Base-by-base conservation (phyloP, 805 yeast genomes). In the Hanseniaspora jakobsenii region DNA sequence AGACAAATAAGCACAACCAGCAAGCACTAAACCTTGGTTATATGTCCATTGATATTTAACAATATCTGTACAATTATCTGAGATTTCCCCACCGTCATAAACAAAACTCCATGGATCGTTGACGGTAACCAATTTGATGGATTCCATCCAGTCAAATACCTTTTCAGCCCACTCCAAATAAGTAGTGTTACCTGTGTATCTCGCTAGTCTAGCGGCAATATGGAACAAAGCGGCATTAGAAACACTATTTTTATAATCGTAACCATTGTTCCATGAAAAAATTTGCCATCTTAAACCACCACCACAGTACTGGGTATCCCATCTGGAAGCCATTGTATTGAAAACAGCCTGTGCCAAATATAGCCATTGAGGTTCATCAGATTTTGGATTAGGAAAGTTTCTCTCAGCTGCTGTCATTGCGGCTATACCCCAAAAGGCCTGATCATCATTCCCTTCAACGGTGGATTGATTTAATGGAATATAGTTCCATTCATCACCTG, bases 261-360 rank as follows among this genome's bases (percentile, higher is more conserved):
- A 77, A 35, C 83, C 82, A 14, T 73, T 63, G 52, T 71, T 72
- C 71, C 75, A 66, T 19, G 71, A 61, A 57, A 74, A 71, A 49
- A 75, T 77, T 59, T 76, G 84, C 84, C 83, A 78, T 64, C 82
- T 70, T 36, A 77, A 58, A 4, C 83, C 83, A 44, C 84, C 84
- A 21, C 66, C 67, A 55, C 83, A 77, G 44, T 65, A 58, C 1
- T 50, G 54, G 3, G 54, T 48, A 53, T 77, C 83, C 82, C 82
- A 77, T 51, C 82, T 66, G 3, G 67, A 57, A 49, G 67, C 64
- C 69, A 77, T 69, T 16, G 77, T 68, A 47, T 74, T 69, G 56
- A 68, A 75, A 7, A 73, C 66, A 9, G 80, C 80, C 55, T 73
- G 76, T 0, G 75, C 69, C 60, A 75, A 60, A 17, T 71, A 60